Evolutionary conservation across 164 flowering plant species (phyloP), one percentile per base, ranked within the genome.

Genomic region (Taxillus chinensis): DNA sequence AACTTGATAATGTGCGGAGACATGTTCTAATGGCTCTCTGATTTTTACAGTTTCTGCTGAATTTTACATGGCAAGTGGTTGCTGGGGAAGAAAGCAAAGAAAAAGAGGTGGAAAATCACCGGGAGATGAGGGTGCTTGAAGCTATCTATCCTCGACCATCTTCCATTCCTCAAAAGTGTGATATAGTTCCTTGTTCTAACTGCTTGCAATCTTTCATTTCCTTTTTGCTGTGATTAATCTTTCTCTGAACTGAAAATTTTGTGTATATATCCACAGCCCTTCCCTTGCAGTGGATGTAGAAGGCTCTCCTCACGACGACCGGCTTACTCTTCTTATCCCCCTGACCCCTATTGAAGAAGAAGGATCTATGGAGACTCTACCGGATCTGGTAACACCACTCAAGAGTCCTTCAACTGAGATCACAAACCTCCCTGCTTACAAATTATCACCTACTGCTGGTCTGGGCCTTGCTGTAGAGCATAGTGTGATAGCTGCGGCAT

Each of bases 1-100:
- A 27, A 27, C 27, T 27, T 27, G 27, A 27, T 27, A 27, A 27
- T 27, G 27, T 2, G 27, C 27, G 27, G 27, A 27, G 1, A 27
- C 27, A 27, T 27, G 27, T 27, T 27, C 27, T 27, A 27, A 27
- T 27, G 27, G 27, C 27, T 27, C 27, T 27, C 27, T 27, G 27
- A 27, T 27, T 55, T 39, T 41, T 60, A 12, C 80, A 93, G 98
- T 69, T 90, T 68, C 40, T 69, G 55, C 51, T 90, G 71, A 64
- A 80, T 74, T 53, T 60, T 10, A 61, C 62, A 41, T 93, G 98
- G 98, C 85, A 74, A 77, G 92, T 93, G 66, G 97, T 78, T 45
- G 78, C 86, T 51, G 98, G 96, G 45, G 96, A 90, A 64, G 98
- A 93, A 79, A 93, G 97, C 75, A 62, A 73, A 71, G 96, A 90